A percentile compares a stretch with the other conserved stretches of the same genome.
Evolutionary conservation across 2,329 filamentous ascomycete species (phyloP).

Genomic region (Tolypocladium album): DNA sequence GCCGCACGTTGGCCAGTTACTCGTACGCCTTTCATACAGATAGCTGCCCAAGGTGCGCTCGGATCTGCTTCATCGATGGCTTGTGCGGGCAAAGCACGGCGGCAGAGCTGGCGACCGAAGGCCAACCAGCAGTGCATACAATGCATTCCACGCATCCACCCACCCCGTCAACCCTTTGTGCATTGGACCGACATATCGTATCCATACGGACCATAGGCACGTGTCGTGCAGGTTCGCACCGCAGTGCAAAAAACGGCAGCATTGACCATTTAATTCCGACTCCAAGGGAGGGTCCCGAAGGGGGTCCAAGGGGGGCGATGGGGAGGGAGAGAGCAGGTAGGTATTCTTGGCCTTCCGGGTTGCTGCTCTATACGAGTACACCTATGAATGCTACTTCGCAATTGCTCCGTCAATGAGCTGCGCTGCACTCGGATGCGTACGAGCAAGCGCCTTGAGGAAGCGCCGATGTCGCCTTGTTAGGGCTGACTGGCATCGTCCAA

Average conservation of each 20-base stretch:
- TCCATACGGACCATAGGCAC: neutral
- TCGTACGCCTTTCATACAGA: neutral
- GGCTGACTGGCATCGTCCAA: neutral
- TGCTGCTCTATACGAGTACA: neutral
- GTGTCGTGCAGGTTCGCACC: neutral
- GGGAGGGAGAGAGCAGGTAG: neutral
- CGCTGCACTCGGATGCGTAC: too few species aligned
- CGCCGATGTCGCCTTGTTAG: neutral
- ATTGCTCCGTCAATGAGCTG: neutral
- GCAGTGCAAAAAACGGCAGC: neutral
- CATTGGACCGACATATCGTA: neutral
- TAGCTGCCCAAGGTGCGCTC: neutral
- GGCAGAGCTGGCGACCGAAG: neutral
- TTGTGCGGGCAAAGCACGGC: too few species aligned
- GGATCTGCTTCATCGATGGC: neutral
- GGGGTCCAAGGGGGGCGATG: neutral
- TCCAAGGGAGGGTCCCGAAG: neutral
- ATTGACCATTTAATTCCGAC: neutral
- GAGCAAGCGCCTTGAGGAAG: neutral
- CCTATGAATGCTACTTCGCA: neutral
- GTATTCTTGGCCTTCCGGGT: neutral
- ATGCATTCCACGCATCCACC: neutral
- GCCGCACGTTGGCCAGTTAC: neutral
- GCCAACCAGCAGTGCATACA: neutral
- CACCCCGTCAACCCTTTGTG: constrained; percentile 3